phyloP scores from a whole-genome alignment of 768 basidiomycete genomes.

The Coprinellus micaceus region DNA sequence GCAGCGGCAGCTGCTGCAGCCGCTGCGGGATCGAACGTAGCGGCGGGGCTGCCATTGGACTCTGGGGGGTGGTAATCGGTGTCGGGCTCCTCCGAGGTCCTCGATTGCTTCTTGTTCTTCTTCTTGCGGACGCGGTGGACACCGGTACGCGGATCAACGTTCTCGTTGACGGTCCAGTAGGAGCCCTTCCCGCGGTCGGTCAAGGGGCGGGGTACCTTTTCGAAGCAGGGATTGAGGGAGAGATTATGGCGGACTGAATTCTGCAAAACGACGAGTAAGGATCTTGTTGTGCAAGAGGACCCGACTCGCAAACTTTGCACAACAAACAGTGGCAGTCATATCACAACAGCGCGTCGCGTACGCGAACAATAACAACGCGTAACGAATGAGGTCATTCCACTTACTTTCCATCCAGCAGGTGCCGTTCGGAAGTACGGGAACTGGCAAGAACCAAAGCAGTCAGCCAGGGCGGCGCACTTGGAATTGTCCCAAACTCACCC shows the following conservation, averaged over 20 bases:
- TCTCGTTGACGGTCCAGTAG: conserved; percentile 90
- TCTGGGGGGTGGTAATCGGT: conserved; percentile 61
- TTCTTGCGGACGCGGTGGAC: conserved; percentile 88
- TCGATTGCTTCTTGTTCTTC: conserved; percentile 60
- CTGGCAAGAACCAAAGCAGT: conserved; percentile 39
- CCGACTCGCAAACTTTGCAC: conserved; percentile 35
- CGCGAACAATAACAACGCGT: conserved; percentile 12
- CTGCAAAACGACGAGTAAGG: conserved; percentile 39
- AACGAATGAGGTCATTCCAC: conserved; percentile 19
- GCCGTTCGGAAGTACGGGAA: conserved; percentile 88
- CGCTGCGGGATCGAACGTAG: conserved; percentile 6
- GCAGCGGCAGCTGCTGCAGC: conserved; percentile 9
- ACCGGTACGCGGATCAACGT: conserved; percentile 84
- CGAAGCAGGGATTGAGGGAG: conserved; percentile 86
- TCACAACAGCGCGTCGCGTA: conserved; percentile 53
- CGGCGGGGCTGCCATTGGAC: conserved; percentile 21
- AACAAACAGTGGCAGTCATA: conserved; percentile 64
- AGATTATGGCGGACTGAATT: conserved; percentile 91
- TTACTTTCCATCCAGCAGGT: conserved; percentile 89
- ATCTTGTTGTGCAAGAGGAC: conserved; percentile 21
- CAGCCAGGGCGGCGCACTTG: conserved; percentile 7
- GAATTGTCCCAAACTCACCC: conserved; percentile 49
- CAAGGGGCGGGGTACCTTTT: conserved; percentile 87
- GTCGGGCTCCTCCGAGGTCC: conserved; percentile 56
- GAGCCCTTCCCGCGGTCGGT: conserved; percentile 90